Evolutionary conservation across 2,329 filamentous ascomycete genomes (phyloP).

Genomic region (Davidsoniella neocaledoniae): DNA sequence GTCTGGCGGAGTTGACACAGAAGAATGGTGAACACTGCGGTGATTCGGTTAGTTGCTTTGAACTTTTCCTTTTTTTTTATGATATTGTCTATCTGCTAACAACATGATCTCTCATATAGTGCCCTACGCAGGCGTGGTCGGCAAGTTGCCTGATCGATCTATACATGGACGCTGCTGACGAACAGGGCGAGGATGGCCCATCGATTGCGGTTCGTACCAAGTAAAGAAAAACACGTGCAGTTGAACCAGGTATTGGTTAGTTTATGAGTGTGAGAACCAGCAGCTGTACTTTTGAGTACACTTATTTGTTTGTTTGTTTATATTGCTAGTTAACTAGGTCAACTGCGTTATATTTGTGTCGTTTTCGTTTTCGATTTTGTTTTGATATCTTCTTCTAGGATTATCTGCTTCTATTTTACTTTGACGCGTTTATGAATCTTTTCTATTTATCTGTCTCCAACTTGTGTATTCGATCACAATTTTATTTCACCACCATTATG

Average conservation of each 20-base stretch:
- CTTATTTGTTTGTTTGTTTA: background rate
- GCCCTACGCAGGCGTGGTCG: constrained; percentile 92
- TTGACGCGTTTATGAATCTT: too few species aligned
- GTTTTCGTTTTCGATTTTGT: background rate
- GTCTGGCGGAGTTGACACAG: constrained; percentile 83
- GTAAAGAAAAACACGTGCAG: background rate
- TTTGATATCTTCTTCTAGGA: background rate
- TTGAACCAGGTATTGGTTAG: background rate
- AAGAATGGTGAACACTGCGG: constrained; percentile 67
- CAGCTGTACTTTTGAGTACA: background rate
- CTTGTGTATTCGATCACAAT: too few species aligned
- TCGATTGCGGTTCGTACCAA: constrained; percentile 2
- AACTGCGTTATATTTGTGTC: background rate
- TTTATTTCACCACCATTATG: too few species aligned
- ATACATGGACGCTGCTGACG: constrained; percentile 71
- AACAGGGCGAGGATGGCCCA: constrained; percentile 20
- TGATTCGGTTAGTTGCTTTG: constrained; percentile 56
- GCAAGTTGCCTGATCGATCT: constrained; percentile 87
- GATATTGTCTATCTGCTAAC: constrained; percentile 6
- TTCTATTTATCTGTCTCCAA: too few species aligned
- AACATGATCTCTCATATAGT: constrained; percentile 29
- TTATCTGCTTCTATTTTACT: background rate
- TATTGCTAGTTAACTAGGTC: background rate
- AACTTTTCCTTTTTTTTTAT: constrained; percentile 16
- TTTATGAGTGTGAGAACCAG: background rate